Percentiles rank a stretch among this genome's conserved stretches.
phyloP scores from a whole-genome alignment of 768 basidiomycete species.

The Aureoboletus auriporus region DNA sequence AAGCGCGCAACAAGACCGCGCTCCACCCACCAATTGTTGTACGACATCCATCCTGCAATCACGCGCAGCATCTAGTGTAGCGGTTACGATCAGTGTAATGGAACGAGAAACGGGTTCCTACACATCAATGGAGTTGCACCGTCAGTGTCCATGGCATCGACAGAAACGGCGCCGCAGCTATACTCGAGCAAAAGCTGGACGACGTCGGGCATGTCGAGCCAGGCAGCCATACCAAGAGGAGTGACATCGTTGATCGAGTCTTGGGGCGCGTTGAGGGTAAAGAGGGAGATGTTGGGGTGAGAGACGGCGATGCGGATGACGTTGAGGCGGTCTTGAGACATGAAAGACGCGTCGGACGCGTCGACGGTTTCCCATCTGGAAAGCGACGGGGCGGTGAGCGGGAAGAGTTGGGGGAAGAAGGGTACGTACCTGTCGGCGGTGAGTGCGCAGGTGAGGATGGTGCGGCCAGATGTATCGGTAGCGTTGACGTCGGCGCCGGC shows the following conservation, averaged over 20 bases:
- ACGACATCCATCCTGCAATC: slow-evolving; percentile 71
- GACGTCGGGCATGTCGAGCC: slow-evolving; percentile 60
- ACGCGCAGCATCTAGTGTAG: slow-evolving; percentile 64
- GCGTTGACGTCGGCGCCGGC: slow-evolving; percentile 68
- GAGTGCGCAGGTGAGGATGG: slow-evolving; percentile 63
- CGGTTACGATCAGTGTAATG: background rate
- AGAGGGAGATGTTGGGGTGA: slow-evolving; percentile 58
- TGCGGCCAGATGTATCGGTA: slow-evolving; percentile 56
- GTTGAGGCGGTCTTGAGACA: slow-evolving; percentile 52
- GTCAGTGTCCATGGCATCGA: slow-evolving; percentile 70
- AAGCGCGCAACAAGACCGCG: background rate
- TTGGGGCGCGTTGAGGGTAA: slow-evolving; percentile 72
- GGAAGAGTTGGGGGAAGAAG: background rate
- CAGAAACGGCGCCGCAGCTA: slow-evolving; percentile 58
- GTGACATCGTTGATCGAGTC: slow-evolving; percentile 68
- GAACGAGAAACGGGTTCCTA: slow-evolving; percentile 36
- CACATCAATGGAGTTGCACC: slow-evolving; percentile 85
- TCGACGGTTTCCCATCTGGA: slow-evolving; percentile 65
- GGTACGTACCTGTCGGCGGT: slow-evolving; percentile 63
- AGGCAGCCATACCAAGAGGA: slow-evolving; percentile 74
- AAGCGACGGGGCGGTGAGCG: background rate
- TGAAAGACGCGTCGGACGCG: slow-evolving; percentile 67
- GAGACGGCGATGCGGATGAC: slow-evolving; percentile 52
- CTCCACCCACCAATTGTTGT: slow-evolving; percentile 51
- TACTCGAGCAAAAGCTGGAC: slow-evolving; percentile 65